phyloP scores from a whole-genome alignment of 2,329 filamentous ascomycete species.

The Pseudogymnoascus sp. region DNA sequence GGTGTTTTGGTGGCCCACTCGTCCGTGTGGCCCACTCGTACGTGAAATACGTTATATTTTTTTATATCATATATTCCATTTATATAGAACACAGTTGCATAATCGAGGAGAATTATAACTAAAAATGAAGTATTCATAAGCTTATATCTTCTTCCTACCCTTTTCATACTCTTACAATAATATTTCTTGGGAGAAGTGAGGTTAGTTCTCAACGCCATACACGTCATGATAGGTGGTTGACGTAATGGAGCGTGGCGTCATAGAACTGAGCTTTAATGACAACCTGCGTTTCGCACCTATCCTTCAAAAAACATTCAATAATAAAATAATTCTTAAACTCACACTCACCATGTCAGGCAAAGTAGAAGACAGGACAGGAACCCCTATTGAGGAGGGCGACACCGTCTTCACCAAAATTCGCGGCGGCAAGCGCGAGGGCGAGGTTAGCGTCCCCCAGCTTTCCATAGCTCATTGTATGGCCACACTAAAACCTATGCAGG shows the following conservation, averaged over 20 bases:
- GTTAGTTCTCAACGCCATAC: background rate
- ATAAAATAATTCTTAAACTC: background rate
- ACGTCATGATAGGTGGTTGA: background rate
- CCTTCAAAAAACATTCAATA: background rate
- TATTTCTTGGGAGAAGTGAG: background rate
- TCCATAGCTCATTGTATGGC: background rate
- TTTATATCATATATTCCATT: background rate
- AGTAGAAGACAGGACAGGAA: slow-evolving; percentile 29
- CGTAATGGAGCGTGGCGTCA: background rate
- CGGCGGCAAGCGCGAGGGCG: slow-evolving; percentile 34
- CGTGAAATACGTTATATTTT: too few species aligned
- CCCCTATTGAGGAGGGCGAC: slow-evolving; percentile 34
- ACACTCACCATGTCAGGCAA: background rate
- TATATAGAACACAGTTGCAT: background rate
- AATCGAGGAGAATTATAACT: background rate
- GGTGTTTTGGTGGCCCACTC: too few species aligned
- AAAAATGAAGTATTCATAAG: background rate
- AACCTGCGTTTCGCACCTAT: background rate
- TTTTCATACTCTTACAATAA: background rate
- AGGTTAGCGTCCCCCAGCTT: slow-evolving; percentile 19
- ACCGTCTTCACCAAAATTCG: slow-evolving; percentile 35
- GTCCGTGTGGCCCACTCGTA: too few species aligned
- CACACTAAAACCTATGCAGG: slow-evolving; percentile 18
- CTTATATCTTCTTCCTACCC: background rate
- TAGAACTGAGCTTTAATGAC: background rate